Percentiles rank a stretch among this genome's conserved stretches.
These are phyloP conservation scores for Pulveroboletus sp. DNA, from an alignment of 768 basidiomycete species.

Conservation along the genomic window DNA sequence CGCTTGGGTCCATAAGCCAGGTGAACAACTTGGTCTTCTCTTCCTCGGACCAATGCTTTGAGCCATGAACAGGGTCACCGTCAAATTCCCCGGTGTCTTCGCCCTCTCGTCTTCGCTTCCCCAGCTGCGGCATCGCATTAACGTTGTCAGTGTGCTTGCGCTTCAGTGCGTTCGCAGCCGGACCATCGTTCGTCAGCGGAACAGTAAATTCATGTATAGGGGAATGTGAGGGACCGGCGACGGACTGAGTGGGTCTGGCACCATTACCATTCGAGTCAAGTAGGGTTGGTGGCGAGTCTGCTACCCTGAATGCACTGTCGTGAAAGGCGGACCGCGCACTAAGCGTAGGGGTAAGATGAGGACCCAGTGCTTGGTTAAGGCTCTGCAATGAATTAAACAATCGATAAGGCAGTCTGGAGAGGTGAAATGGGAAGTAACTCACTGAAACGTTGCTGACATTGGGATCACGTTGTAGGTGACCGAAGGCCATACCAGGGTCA, in stretches of 20 bases:
- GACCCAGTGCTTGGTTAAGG: conserved; percentile 56
- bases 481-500: conserved; percentile 59
- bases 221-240: conserved; percentile 28
- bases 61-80: conserved; percentile 46
- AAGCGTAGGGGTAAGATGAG: conserved; percentile 42
- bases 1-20: conserved; percentile 69
- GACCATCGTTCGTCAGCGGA: conserved; percentile 25
- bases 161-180: conserved; percentile 21
- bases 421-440: conserved; percentile 28
- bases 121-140: conserved; percentile 19
- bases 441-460: conserved; percentile 57
- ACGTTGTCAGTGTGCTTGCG: conserved; percentile 47
- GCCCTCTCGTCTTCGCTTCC: conserved; percentile 29
- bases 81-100: conserved; percentile 30
- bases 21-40: conserved; percentile 74
- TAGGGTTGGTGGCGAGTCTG: conserved; percentile 31
- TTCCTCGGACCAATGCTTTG: conserved; percentile 83
- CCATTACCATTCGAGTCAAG: conserved; percentile 24
- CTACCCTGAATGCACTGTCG: conserved; percentile 25
- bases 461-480: conserved; percentile 54
- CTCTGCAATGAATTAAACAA: conserved; percentile 34
- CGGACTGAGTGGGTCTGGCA: conserved; percentile 24
- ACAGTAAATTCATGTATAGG: conserved; percentile 32
- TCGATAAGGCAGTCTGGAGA: conserved; percentile 26
- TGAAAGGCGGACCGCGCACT: conserved; percentile 31